Evolutionary conservation across 345 rosid species (phyloP).

Genomic region (Eucalyptus cladocalyx): DNA sequence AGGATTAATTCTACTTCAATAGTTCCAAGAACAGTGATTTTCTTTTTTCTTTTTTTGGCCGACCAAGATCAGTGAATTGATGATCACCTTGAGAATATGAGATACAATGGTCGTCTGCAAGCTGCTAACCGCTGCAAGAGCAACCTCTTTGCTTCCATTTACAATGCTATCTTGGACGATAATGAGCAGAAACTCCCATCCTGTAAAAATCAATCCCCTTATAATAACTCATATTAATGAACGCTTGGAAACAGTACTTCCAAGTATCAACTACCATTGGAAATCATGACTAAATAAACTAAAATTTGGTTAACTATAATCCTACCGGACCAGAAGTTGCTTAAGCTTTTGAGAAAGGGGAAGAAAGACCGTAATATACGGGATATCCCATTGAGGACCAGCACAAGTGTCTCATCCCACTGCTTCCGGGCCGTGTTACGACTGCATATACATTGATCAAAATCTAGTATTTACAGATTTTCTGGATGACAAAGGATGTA

Average conservation of each 20-base stretch:
- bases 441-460: conserved; percentile 29
- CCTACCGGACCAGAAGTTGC: conserved; percentile 85
- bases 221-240: neutral
- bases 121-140: conserved; percentile 91
- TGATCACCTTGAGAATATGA: conserved; percentile 61
- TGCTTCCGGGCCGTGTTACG: conserved; percentile 93
- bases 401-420: conserved; percentile 97
- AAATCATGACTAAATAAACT: neutral
- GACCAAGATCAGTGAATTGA: neutral
- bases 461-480: neutral
- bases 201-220: conserved; percentile 14
- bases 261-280: neutral
- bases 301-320: neutral
- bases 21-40: neutral
- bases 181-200: conserved; percentile 84
- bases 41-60: neutral
- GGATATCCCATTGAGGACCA: conserved; percentile 87
- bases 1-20: neutral
- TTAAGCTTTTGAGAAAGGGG: conserved; percentile 64
- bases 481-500: neutral
- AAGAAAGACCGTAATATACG: conserved; percentile 84
- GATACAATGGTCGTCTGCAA: conserved; percentile 69
- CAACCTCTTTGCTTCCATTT: conserved; percentile 86
- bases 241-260: neutral
- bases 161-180: conserved; percentile 63